These are phyloP conservation scores for Exophiala lecanii-corni DNA, from an alignment of 2,329 filamentous ascomycete genomes.

Conservation along the genomic window DNA sequence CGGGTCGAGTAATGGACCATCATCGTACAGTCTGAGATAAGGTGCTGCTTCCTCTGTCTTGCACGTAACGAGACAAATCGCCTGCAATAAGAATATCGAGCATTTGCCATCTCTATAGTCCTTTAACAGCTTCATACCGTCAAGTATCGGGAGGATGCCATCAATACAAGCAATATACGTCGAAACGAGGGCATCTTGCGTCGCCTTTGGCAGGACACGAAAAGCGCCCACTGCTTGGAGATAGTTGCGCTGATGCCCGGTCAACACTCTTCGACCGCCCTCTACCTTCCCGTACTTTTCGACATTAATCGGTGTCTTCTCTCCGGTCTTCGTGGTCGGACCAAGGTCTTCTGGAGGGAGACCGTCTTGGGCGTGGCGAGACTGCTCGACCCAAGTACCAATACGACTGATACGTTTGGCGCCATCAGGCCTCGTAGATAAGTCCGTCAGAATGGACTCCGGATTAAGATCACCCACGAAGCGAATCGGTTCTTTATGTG, in stretches of 20 bases:
- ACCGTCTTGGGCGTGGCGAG: slow-evolving; percentile 14
- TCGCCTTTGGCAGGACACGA: slow-evolving; percentile 31
- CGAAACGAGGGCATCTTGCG: slow-evolving; percentile 30
- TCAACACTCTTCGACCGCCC: slow-evolving; percentile 24
- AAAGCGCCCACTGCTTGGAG: slow-evolving; percentile 26
- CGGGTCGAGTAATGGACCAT: slow-evolving; percentile 31
- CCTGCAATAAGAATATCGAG: slow-evolving; percentile 36
- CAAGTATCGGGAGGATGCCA: slow-evolving; percentile 36
- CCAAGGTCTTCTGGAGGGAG: slow-evolving; percentile 16
- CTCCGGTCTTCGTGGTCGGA: slow-evolving; percentile 14
- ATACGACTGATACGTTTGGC: slow-evolving; percentile 22
- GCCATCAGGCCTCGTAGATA: slow-evolving; percentile 20
- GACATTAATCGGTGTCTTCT: slow-evolving; percentile 25
- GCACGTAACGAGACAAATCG: slow-evolving; percentile 38
- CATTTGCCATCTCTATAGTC: slow-evolving; percentile 27
- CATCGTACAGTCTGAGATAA: slow-evolving; percentile 31
- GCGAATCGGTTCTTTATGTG: slow-evolving; percentile 28
- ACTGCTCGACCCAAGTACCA: slow-evolving; percentile 26
- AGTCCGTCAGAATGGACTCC: slow-evolving; percentile 34
- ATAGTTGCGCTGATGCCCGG: slow-evolving; percentile 26
- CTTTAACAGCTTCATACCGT: slow-evolving; percentile 28
- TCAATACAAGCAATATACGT: slow-evolving; percentile 38
- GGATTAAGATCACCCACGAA: slow-evolving; percentile 41
- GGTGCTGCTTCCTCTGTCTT: slow-evolving; percentile 33
- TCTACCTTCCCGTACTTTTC: slow-evolving; percentile 26